Conservation (phyloP, 1,284 basidiomycete species). For the Rhodotorula sp. region DNA sequence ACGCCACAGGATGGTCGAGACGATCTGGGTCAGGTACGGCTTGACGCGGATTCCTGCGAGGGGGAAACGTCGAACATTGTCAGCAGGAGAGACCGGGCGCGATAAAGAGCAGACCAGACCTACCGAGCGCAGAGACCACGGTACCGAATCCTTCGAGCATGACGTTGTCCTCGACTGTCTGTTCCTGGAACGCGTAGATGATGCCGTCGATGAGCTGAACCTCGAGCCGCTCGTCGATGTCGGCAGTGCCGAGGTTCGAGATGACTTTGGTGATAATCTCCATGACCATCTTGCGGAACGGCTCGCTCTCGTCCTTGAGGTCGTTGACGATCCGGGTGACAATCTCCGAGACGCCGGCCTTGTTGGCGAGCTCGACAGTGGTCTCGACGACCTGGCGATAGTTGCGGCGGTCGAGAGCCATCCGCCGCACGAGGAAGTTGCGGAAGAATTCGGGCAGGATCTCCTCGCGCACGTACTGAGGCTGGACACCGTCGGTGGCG, state of each 20-base stretch:
- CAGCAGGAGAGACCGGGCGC: background rate
- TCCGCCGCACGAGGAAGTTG: constrained; percentile 78
- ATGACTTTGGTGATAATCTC: constrained; percentile 99
- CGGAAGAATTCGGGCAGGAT: constrained; percentile 99
- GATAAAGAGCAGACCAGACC: constrained; percentile 29
- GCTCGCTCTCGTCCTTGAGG: constrained; percentile 77
- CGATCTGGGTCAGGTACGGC: constrained; percentile 97
- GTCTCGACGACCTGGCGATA: constrained; percentile 98
- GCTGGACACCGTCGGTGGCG: constrained; percentile 92
- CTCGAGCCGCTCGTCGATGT: constrained; percentile 94
- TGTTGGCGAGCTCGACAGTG: constrained; percentile 95
- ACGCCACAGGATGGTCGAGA: constrained; percentile 99
- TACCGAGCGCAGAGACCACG: constrained; percentile 86
- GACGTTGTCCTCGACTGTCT: constrained; percentile 96
- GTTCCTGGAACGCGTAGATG: constrained; percentile 99
- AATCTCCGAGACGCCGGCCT: constrained; percentile 93
- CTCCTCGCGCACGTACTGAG: constrained; percentile 91
- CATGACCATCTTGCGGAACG: constrained; percentile 99
- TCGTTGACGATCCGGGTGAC: constrained; percentile 94
- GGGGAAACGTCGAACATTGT: background rate
- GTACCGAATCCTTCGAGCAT: constrained; percentile 99
- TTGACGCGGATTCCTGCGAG: constrained; percentile 87
- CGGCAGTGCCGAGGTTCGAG: constrained; percentile 85
- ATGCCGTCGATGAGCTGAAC: constrained; percentile 94
- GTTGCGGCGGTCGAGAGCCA: constrained; percentile 95